Evolutionary conservation across 2,329 filamentous ascomycete species (phyloP), one percentile per base, ranked within the genome.

Genomic region (Paecilomyces dactylethromorphus): DNA sequence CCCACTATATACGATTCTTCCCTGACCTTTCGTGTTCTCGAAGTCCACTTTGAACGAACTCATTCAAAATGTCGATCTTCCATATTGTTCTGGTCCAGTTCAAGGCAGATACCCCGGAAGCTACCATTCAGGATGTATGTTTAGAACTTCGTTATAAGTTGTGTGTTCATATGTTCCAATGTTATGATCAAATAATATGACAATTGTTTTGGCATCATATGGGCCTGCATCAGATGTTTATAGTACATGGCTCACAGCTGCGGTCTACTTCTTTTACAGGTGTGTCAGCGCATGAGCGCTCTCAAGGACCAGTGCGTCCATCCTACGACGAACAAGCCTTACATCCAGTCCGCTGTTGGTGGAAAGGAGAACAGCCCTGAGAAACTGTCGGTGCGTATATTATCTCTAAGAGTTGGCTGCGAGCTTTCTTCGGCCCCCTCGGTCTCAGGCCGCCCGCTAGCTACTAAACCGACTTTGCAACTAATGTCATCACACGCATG

Each of bases 361-460:
- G 85, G 85, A 1, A 77, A 74, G 61, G 81, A 87, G 65, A 85
- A 81, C 64, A 86, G 82, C 56, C 78, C 77, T 0, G 84, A 87
- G 66, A 81, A 81, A n/a, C 71, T 77, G 54, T 78, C 84, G 73
- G 83, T 86, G 75, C n/a, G n/a, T 56, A 68, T 64, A 8, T 33
- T 29, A 13, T 18, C 24, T 11, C 18, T 21, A 15, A 18, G 45
- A 6, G 31, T 2, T 56, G 22, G 15, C 32, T 52, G 11, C 15
- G 18, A 18, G n/a, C 11, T 15, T 52, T 12, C 22, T 13, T 21
- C 21, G 8, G 3, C 18, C 24, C 13, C 49, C 26, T 29, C 26
- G 26, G 15, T 18, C 5, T 52, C 49, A 4, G 21, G 24, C 24
- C 49, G 24, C 2, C 22, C n/a, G 22, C 24, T 22, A 52, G 8